Evolutionary conservation across 352 stramenopile species (phyloP), one percentile per base, ranked within the genome.

Genomic region (Phytophthora palmivora): DNA sequence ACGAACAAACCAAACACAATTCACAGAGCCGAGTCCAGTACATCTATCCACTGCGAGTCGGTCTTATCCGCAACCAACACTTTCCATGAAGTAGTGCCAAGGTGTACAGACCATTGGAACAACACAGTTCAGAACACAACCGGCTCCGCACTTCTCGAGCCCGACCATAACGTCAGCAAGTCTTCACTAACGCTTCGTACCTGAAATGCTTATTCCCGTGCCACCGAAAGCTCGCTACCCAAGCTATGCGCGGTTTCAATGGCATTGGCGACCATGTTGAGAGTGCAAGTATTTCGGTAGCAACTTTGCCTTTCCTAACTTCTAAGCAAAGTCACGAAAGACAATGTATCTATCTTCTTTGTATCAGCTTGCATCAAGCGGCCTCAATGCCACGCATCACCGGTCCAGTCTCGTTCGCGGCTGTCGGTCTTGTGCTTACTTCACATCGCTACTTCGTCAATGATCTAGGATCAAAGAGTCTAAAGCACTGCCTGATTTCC

Each of bases 21-120:
- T n/a, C n/a, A n/a, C n/a, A n/a, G n/a, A n/a, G n/a, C n/a, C n/a
- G n/a, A 28, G 24, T 28, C 24, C 6, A 28, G 24, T 6, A 28
- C 24, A 44, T 18, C 42, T 24, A 49, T n/a, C 26, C 42, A 26
- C 14, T 18, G 42, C 6, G 24, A 45, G 19, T 55, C 12, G 36
- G 21, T 48, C 49, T 48, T 46, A 58, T 41, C 28, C 21, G 28
- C 12, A 43, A 28, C 30, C 42, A 30, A 30, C 36, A 36, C 11
- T 52, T 60, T 46, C 52, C 41, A 21, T 46, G 52, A 60, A 59
- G 51, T 59, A 59, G 49, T 57, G 21, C 33, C 50, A 58, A 47
- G 9, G 6, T 46, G 44, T 39, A 28, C 44, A 39, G 43, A 21
- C 0, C 21, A 36, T 24, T 16, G 18, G n/a, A 30, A 16, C 38